Conservation (phyloP, 2,329 filamentous ascomycete species). For the Nothophoma quercina region DNA sequence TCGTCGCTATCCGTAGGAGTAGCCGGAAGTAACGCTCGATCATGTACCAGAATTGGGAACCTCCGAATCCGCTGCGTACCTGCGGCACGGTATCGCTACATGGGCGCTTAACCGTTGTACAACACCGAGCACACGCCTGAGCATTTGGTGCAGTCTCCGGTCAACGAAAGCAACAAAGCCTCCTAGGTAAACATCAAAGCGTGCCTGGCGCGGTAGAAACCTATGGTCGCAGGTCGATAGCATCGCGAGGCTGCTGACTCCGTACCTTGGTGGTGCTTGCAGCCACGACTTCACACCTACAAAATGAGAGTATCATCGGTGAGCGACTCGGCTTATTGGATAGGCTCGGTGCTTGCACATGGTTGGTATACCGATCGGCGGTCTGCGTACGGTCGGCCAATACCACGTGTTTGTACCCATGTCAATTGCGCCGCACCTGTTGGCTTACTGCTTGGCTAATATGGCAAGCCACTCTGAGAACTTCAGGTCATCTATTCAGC, state of each 20-base stretch:
- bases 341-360: background rate
- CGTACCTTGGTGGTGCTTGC: too few relatives aligned
- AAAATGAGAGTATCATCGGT: background rate
- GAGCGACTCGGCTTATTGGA: background rate
- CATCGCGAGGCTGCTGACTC: too few relatives aligned
- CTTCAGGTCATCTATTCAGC: slow-evolving; percentile 3
- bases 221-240: too few relatives aligned
- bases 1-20: background rate
- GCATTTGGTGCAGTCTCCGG: too few relatives aligned
- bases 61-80: background rate
- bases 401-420: background rate
- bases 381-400: background rate
- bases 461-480: slow-evolving; percentile 5
- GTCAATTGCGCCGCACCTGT: background rate
- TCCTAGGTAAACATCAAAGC: too few relatives aligned
- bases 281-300: background rate
- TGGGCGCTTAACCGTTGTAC: background rate
- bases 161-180: too few relatives aligned
- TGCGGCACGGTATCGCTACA: background rate
- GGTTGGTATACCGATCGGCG: background rate
- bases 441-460: slow-evolving; percentile 12
- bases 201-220: too few relatives aligned
- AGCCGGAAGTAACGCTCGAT: background rate
- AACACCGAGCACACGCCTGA: background rate
- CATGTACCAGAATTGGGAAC: background rate